phyloP scores from a whole-genome alignment of 2,329 filamentous ascomycete genomes.

The Diaporthe capsici region DNA sequence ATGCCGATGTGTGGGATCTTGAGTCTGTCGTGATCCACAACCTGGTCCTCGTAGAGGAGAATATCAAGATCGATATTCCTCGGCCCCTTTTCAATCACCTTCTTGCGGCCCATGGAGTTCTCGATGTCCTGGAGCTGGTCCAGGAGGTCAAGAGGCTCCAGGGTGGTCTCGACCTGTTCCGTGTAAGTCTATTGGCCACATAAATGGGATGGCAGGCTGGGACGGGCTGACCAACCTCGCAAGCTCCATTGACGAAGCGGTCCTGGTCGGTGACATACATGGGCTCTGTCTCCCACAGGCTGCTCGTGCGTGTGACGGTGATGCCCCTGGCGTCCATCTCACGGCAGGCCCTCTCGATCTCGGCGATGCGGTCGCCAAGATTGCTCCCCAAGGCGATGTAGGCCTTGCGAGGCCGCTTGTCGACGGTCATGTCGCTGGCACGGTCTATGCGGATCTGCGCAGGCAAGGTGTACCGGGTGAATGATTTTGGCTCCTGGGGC shows the following conservation, averaged over 20 bases:
- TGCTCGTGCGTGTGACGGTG: slow-evolving; percentile 83
- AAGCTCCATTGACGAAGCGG: slow-evolving; percentile 91
- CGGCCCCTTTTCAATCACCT: slow-evolving; percentile 92
- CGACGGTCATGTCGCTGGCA: slow-evolving; percentile 45
- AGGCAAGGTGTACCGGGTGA: slow-evolving; percentile 42
- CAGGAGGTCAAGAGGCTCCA: slow-evolving; percentile 82
- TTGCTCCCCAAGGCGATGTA: slow-evolving; percentile 96
- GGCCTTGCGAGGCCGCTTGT: slow-evolving; percentile 62
- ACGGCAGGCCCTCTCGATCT: slow-evolving; percentile 87
- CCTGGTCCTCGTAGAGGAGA: slow-evolving; percentile 80
- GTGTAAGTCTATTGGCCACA: slow-evolving; percentile 29
- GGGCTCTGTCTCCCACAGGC: slow-evolving; percentile 92
- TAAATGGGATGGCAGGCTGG: slow-evolving; percentile 34
- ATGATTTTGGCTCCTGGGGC: slow-evolving; percentile 27
- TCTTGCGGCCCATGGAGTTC: slow-evolving; percentile 81
- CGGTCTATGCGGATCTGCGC: slow-evolving; percentile 43
- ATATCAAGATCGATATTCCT: slow-evolving; percentile 96
- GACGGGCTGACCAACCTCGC: slow-evolving; percentile 75
- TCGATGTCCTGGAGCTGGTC: slow-evolving; percentile 90
- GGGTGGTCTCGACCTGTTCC: slow-evolving; percentile 80
- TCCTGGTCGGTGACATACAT: slow-evolving; percentile 97
- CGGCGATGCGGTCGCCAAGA: slow-evolving; percentile 84
- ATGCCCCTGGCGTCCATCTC: slow-evolving; percentile 83
- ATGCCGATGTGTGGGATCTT: slow-evolving; percentile 88
- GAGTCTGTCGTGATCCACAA: slow-evolving; percentile 79